Evolutionary conservation across 2,329 filamentous ascomycete genomes (phyloP), one percentile per base, ranked within the genome.

Genomic region (Byssochlamys sp.): DNA sequence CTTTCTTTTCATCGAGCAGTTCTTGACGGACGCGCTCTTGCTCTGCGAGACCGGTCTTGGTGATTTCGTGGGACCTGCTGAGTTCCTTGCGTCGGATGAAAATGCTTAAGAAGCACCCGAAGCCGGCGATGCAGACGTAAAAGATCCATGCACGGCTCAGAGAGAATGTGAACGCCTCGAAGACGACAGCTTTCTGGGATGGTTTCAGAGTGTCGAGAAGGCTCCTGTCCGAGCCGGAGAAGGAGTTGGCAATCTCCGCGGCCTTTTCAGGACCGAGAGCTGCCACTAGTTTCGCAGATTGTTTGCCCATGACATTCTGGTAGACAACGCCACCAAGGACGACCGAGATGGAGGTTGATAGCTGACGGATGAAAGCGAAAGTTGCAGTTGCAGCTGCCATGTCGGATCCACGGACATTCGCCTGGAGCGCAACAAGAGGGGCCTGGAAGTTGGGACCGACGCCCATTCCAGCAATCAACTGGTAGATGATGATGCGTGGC

Each of bases 301-400:
- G 70, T 31, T 71, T 63, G 4, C 63, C 53, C 56, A 77, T 68
- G 14, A 73, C 59, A 60, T 74, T 74, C 49, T 74, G 71, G 61
- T 73, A 74, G 55, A 81, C 71, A 53, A 81, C 78, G 4, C 77
- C 81, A 56, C 83, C 83, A 29, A 85, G 69, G 26, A 85, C 83
- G 58, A 85, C 77, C 9, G 81, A 81, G 26, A 85, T 76, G 49
- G 81, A 76, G 0, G 81, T 81, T 2, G 80, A 78, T 35, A 86
- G 72, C 64, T 83, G 81, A 27, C 84, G 79, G 48, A 83, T 69
- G 66, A 87, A 87, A 10, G 77, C 75, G 65, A 84, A 85, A 2
- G 83, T 84, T 0, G 82, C 80, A 0, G 84, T 86, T 12, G 83
- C 84, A 1, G 82, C 80, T 1, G 84, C 84, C 55, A 86, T 82